Base-by-base conservation (phyloP, 2,329 filamentous ascomycete species). In the Sporothrix pallida region DNA sequence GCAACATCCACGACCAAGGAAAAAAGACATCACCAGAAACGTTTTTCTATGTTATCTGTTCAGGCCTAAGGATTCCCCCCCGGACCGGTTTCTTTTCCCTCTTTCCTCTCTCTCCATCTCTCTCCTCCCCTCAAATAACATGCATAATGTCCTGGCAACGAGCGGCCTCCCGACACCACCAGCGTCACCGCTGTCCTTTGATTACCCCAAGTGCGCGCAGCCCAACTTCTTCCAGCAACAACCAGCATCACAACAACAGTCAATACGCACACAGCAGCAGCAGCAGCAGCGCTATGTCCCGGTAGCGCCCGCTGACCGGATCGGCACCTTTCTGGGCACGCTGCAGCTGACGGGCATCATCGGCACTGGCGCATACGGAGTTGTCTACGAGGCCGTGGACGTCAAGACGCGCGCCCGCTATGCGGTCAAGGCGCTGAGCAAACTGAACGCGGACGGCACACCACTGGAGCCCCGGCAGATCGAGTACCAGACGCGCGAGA, bases 351-450 rank as follows among this genome's bases (percentile, higher is more conserved):
- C 91, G 76, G 89, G 90, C 76, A 93, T 98, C 78, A 88, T 98
- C 76, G 96, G 96, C 77, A 93, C 95, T 70, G 96, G 96, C 78
- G 96, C 96, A 74, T 99, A 99, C 83, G 96, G 96, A 77, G 95
- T 98, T 58, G 96, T 99, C 37, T 98, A 98, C 85, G 90, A 91
- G 77, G 95, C 95, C 79, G 86, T 93, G 83, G 95, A 96, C 84
- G 89, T 95, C 81, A 91, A 91, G 81, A 95, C 91, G 78, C 89
- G 92, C 81, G 88, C 90, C 74, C 91, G 90, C 77, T 99, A 97
- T 86, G 96, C 96, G 76, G 95, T 99, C 80, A 99, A 99, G 87
- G 95, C 95, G 75, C 88, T 99, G 81, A 96, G 94, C 90, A 98
- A 97, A 84, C 88, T 91, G 83, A 96, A 95, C 82, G 80, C 87